A percentile compares a stretch with the other conserved stretches of the same genome.
Evolutionary conservation across 2,329 filamentous ascomycete species (phyloP).

Genomic region (Emergomyces africanus): DNA sequence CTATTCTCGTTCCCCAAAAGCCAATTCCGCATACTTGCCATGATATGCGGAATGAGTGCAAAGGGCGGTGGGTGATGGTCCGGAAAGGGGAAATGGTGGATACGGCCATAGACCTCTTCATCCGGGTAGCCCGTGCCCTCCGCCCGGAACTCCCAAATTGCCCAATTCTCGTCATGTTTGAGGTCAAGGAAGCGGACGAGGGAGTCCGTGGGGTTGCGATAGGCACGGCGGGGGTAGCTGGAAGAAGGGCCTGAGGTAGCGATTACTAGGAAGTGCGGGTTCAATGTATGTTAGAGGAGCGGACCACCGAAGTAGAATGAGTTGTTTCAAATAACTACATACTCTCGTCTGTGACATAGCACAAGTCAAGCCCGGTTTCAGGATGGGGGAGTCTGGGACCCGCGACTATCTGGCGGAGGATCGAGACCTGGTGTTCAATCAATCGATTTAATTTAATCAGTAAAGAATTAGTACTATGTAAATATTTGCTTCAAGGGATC

Average conservation of each 20-base stretch:
- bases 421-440: conserved; percentile 41
- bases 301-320: conserved; percentile 19
- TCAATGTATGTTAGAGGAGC: background rate
- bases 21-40: conserved; percentile 91
- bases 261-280: conserved; percentile 32
- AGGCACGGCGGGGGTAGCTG: conserved; percentile 80
- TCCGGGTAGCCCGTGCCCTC: conserved; percentile 96
- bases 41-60: conserved; percentile 70
- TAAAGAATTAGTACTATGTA: too few relatives aligned
- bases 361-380: conserved; percentile 82
- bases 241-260: conserved; percentile 77
- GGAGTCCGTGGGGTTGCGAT: conserved; percentile 81
- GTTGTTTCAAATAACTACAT: conserved; percentile 9
- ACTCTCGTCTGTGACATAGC: conserved; percentile 80
- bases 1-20: conserved; percentile 34
- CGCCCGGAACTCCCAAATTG: conserved; percentile 95
- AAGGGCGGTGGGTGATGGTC: conserved; percentile 97
- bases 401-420: conserved; percentile 84
- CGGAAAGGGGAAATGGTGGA: conserved; percentile 89
- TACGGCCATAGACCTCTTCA: conserved; percentile 67
- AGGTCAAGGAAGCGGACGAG: conserved; percentile 79
- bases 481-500: background rate
- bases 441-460: background rate
- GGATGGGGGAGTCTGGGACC: conserved; percentile 71
- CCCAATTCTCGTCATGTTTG: conserved; percentile 74